phyloP scores from a whole-genome alignment of 2,329 filamentous ascomycete species.

The Myriosclerotinia curreyana region DNA sequence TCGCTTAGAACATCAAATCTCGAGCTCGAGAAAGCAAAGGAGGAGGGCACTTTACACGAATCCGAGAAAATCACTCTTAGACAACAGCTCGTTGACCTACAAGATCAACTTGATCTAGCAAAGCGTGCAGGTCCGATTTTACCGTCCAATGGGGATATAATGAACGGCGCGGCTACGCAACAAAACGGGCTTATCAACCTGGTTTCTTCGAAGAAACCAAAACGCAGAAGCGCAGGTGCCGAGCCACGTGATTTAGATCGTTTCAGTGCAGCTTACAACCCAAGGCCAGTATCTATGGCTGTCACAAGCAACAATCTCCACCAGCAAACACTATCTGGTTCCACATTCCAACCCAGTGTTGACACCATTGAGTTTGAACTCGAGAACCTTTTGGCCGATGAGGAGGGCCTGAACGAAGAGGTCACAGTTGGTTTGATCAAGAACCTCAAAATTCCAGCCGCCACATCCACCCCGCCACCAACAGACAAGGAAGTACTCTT shows the following conservation, averaged over 20 bases:
- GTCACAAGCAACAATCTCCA: conserved; percentile 62
- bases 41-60: conserved; percentile 72
- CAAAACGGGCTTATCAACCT: conserved; percentile 88
- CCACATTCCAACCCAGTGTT: conserved; percentile 73
- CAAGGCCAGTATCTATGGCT: conserved; percentile 94
- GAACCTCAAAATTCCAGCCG: conserved; percentile 92
- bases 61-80: conserved; percentile 81
- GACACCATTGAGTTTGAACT: conserved; percentile 96
- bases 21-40: conserved; percentile 76
- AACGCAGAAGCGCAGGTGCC: conserved; percentile 85
- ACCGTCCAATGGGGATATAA: conserved; percentile 67
- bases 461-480: conserved; percentile 80
- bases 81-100: conserved; percentile 83
- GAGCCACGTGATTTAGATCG: conserved; percentile 83
- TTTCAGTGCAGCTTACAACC: conserved; percentile 90
- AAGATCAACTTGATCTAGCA: conserved; percentile 87
- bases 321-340: conserved; percentile 69
- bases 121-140: conserved; percentile 59
- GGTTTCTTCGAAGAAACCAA: conserved; percentile 94
- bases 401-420: conserved; percentile 94
- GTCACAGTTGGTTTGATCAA: conserved; percentile 94
- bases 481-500: conserved; percentile 99
- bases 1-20: conserved; percentile 74
- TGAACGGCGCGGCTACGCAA: conserved; percentile 60
- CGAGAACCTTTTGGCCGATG: conserved; percentile 88